A percentile compares a stretch with the other conserved stretches of the same genome.
phyloP scores from a whole-genome alignment of 1,139 yeast species.

The Meyerozyma carpophila region DNA sequence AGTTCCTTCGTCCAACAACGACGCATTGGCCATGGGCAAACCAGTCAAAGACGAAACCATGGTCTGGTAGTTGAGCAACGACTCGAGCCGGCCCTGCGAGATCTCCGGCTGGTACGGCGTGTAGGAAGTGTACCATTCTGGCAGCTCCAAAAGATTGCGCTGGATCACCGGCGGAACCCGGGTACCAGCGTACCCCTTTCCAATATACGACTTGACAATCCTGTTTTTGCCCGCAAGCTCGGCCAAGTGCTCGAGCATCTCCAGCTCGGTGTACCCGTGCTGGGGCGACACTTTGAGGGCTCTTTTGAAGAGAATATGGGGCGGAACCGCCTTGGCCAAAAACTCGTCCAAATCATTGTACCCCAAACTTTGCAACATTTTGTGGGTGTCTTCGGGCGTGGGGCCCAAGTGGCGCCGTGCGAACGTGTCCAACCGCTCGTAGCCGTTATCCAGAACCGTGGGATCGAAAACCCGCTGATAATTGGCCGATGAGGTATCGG shows the following conservation, averaged over 20 bases:
- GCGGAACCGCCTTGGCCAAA: slow-evolving; percentile 70
- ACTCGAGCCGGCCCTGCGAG: slow-evolving; percentile 92
- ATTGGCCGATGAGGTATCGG: slow-evolving; percentile 43
- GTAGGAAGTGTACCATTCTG: slow-evolving; percentile 98
- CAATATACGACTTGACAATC: slow-evolving; percentile 69
- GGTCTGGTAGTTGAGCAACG: slow-evolving; percentile 86
- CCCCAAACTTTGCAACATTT: slow-evolving; percentile 65
- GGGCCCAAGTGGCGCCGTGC: slow-evolving; percentile 92
- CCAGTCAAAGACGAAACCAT: slow-evolving; percentile 87
- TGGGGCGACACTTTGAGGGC: slow-evolving; percentile 58
- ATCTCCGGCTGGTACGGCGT: slow-evolving; percentile 99
- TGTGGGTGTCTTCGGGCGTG: slow-evolving; percentile 50
- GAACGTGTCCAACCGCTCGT: slow-evolving; percentile 66
- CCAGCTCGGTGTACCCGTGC: slow-evolving; percentile 73
- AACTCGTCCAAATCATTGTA: slow-evolving; percentile 66
- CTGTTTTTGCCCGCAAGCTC: slow-evolving; percentile 72
- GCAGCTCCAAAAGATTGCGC: slow-evolving; percentile 85
- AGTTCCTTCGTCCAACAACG: slow-evolving; percentile 91
- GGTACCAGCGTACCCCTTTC: slow-evolving; percentile 93
- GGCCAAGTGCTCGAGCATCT: slow-evolving; percentile 66
- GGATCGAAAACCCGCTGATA: slow-evolving; percentile 38
- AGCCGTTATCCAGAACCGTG: slow-evolving; percentile 9
- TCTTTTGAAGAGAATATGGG: slow-evolving; percentile 64
- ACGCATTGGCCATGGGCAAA: slow-evolving; percentile 87
- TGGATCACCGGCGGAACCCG: slow-evolving; percentile 87